These are phyloP conservation scores for Trichoderma koningii DNA, from an alignment of 2,329 filamentous ascomycete genomes.

Conservation along the genomic window DNA sequence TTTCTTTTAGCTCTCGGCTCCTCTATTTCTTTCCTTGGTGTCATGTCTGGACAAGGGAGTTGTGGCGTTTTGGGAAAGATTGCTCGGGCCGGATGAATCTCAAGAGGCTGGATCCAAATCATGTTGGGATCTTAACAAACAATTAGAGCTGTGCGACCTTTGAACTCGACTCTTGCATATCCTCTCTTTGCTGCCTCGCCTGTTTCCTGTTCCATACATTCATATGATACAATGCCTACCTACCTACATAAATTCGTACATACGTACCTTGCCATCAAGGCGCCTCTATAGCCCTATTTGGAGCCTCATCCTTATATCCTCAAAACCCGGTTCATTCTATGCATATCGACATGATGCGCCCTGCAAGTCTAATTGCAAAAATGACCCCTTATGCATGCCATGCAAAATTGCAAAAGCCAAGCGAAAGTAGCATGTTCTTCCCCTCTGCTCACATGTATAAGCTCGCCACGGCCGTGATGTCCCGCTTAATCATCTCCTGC, in stretches of 20 bases:
- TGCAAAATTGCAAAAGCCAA: neutral
- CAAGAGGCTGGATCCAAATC: slow-evolving; percentile 5
- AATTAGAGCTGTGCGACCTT: slow-evolving; percentile 9
- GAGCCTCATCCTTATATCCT: neutral
- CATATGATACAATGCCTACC: neutral
- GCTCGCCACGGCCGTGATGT: slow-evolving; percentile 87
- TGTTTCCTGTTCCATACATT: neutral
- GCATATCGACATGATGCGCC: neutral
- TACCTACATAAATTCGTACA: neutral
- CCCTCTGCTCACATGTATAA: slow-evolving; percentile 70
- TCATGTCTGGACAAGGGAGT: neutral
- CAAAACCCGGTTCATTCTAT: neutral
- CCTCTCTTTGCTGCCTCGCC: neutral
- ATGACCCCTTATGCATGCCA: neutral
- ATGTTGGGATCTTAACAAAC: slow-evolving; percentile 2
- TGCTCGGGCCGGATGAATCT: slow-evolving; percentile 21
- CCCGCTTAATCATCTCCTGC: slow-evolving; percentile 96
- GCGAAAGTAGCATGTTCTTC: neutral
- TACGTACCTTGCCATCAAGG: too few relatives aligned
- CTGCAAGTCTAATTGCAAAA: neutral
- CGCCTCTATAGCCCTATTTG: too few relatives aligned
- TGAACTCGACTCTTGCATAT: neutral
- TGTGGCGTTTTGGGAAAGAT: slow-evolving; percentile 12
- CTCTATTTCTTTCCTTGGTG: too few relatives aligned
- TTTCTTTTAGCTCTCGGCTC: too few relatives aligned